Percentiles rank a stretch among this genome's conserved stretches.
These are phyloP conservation scores for Trichosanthes truncata DNA, from an alignment of 306 rosid species.

Conservation along the genomic window DNA sequence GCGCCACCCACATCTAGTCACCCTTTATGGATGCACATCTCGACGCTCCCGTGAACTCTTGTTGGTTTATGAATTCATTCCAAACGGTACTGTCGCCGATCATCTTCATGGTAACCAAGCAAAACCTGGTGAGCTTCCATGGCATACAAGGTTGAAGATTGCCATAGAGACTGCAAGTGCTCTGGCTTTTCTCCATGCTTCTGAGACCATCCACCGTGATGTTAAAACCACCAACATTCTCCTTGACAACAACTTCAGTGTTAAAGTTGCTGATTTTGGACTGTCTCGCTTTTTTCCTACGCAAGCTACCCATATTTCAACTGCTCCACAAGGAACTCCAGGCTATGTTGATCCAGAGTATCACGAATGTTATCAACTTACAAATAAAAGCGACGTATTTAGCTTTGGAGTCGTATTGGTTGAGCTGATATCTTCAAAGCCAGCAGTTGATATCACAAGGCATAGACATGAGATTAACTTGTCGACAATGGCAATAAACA, in stretches of 20 bases:
- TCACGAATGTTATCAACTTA: conserved; percentile 61
- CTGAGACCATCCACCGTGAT: conserved; percentile 65
- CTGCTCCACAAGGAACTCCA: conserved; percentile 91
- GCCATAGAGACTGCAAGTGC: conserved; percentile 75
- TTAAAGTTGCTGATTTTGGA: conserved; percentile 92
- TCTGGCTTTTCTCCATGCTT: conserved; percentile 61
- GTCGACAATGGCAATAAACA: conserved; percentile 60
- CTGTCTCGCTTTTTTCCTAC: conserved; percentile 67
- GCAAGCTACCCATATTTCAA: conserved; percentile 51
- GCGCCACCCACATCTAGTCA: conserved; percentile 60
- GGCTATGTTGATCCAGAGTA: conserved; percentile 92
- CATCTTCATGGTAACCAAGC: conserved; percentile 61
- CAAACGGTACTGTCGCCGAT: conserved; percentile 81
- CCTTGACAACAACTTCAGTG: conserved; percentile 42
- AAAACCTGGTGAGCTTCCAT: conserved; percentile 34
- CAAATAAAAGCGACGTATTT: conserved; percentile 66
- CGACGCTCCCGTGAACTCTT: conserved; percentile 65
- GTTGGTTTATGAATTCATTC: conserved; percentile 63
- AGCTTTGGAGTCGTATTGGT: conserved; percentile 81
- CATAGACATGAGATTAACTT: conserved; percentile 71
- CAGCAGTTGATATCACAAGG: conserved; percentile 76
- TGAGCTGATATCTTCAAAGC: conserved; percentile 74
- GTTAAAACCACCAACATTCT: conserved; percentile 80
- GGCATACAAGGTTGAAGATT: conserved; percentile 54
- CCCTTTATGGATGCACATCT: conserved; percentile 79